These are phyloP conservation scores for Waltergamsia citrina DNA, from an alignment of 2,329 filamentous ascomycete species.

Conservation along the genomic window DNA sequence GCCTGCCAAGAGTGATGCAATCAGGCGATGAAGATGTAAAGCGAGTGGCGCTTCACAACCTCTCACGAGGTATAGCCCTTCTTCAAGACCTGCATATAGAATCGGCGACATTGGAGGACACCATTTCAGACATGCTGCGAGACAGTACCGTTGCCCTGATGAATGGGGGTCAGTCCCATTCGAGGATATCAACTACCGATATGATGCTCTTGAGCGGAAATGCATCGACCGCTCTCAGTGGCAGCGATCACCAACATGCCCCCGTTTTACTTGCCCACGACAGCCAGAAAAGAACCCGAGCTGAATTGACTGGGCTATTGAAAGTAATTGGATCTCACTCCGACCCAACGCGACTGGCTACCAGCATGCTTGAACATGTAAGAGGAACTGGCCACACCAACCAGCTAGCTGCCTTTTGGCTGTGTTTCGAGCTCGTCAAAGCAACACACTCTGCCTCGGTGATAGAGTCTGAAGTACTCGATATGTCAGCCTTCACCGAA, in stretches of 20 bases:
- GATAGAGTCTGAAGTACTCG: constrained; percentile 58
- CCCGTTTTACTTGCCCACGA: constrained; percentile 54
- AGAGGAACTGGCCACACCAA: constrained; percentile 46
- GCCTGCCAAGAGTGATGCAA: constrained; percentile 76
- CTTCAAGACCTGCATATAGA: constrained; percentile 54
- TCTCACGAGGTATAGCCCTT: constrained; percentile 64
- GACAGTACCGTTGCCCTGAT: constrained; percentile 55
- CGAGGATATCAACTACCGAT: constrained; percentile 1
- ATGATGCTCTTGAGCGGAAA: constrained; percentile 1
- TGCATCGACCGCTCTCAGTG: not conserved
- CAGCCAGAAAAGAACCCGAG: constrained; percentile 54
- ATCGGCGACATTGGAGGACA: constrained; percentile 57
- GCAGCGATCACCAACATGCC: constrained; percentile 32
- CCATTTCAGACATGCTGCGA: constrained; percentile 58
- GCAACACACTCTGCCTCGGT: constrained; percentile 39
- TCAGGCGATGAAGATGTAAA: constrained; percentile 74
- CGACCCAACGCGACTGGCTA: constrained; percentile 50
- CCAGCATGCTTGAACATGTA: constrained; percentile 55
- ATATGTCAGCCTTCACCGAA: constrained; percentile 30
- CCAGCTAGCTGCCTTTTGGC: constrained; percentile 68
- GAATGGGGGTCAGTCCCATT: constrained; percentile 5
- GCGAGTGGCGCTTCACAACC: constrained; percentile 59
- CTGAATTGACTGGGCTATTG: constrained; percentile 49
- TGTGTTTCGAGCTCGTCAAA: constrained; percentile 64
- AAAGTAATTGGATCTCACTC: constrained; percentile 45